phyloP scores from a whole-genome alignment of 2,329 filamentous ascomycete species.

The Westerdykella sp. region DNA sequence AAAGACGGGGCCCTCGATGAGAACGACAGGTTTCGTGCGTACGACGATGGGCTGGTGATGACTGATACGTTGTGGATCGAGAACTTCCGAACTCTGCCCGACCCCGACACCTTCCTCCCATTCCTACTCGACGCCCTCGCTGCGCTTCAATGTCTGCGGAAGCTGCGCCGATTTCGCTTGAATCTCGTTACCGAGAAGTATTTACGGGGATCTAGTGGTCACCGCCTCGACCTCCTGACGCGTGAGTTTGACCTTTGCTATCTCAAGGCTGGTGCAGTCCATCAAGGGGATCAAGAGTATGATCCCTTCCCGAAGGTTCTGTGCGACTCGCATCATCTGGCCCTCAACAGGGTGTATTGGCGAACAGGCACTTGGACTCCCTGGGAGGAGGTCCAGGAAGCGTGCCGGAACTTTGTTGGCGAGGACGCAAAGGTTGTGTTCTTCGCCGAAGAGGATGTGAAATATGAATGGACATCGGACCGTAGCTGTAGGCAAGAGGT shows the following conservation, averaged over 20 bases:
- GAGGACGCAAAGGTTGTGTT: slow-evolving; percentile 36
- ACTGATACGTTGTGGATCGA: background rate
- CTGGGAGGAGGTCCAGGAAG: slow-evolving; percentile 28
- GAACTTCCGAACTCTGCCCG: slow-evolving; percentile 1
- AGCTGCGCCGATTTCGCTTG: slow-evolving; percentile 3
- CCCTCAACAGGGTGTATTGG: background rate
- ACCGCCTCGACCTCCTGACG: too few species aligned
- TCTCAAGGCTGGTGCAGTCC: background rate
- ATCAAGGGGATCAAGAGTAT: background rate
- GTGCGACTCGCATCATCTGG: background rate
- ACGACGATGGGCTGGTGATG: slow-evolving; percentile 3
- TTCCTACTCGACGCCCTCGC: slow-evolving; percentile 3
- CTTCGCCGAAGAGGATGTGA: background rate
- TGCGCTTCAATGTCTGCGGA: background rate
- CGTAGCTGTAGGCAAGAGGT: too few species aligned
- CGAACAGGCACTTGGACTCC: background rate
- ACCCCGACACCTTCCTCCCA: slow-evolving; percentile 2
- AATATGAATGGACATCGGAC: too few species aligned
- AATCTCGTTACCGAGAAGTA: background rate
- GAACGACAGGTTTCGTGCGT: background rate
- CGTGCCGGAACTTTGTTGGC: slow-evolving; percentile 33
- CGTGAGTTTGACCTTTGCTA: background rate
- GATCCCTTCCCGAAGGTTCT: background rate
- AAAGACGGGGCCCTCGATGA: background rate
- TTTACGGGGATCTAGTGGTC: too few species aligned